These are phyloP conservation scores for Hamamelis virginiana DNA, from an alignment of 164 flowering plant species.

Conservation along the genomic window DNA sequence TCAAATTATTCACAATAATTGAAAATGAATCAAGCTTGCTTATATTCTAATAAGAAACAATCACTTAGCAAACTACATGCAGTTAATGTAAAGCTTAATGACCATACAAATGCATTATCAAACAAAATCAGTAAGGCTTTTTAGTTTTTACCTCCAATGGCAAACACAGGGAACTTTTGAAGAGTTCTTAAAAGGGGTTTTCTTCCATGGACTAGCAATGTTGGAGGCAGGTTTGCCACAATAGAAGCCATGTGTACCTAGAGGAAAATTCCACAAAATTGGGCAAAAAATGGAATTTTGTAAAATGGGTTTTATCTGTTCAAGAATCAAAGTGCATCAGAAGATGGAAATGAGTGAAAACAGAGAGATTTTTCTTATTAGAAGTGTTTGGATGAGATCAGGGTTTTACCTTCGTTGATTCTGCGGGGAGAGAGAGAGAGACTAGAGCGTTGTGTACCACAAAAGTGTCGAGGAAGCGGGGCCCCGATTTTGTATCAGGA, in stretches of 20 bases:
- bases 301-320: not conserved
- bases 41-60: too few species aligned
- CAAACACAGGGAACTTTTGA: slow-evolving; percentile 27
- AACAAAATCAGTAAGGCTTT: not conserved
- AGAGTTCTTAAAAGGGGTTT: slow-evolving; percentile 29
- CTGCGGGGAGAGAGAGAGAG: too few species aligned
- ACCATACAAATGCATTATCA: too few species aligned
- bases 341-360: too few species aligned
- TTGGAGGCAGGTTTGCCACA: slow-evolving; percentile 31
- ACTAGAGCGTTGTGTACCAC: too few species aligned
- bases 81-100: too few species aligned
- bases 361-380: not conserved
- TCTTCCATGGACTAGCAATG: slow-evolving; percentile 35
- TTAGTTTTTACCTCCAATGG: slow-evolving; percentile 30
- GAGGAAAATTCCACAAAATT: not conserved
- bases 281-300: not conserved
- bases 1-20: too few species aligned
- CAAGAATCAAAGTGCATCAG: not conserved
- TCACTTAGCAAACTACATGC: too few species aligned
- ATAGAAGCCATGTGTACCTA: slow-evolving; percentile 37
- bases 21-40: too few species aligned
- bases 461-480: too few species aligned
- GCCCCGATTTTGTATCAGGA: too few species aligned
- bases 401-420: not conserved
- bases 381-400: not conserved